Evolutionary conservation across 805 yeast species (phyloP), one percentile per base, ranked within the genome.

Genomic region (Hanseniaspora pseudoguilliermondii): DNA sequence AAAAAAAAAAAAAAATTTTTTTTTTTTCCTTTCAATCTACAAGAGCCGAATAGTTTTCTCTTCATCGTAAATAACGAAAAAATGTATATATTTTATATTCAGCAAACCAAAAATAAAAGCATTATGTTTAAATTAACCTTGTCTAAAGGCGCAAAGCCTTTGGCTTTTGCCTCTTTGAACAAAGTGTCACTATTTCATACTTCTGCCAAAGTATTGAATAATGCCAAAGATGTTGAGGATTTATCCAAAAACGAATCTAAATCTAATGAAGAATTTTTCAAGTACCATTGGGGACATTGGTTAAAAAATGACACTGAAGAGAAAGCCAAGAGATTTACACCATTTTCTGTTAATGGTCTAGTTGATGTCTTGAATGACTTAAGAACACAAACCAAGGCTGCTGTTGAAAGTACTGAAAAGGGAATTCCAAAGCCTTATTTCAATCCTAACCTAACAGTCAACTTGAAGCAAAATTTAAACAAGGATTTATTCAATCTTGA

Each of bases 251-350:
- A 79, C 56, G 69, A 74, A 41, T 90, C 84, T 64, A 87, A 88
- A 11, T 71, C 80, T 50, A 76, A 90, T 68, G 78, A 77, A 56
- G 74, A 80, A 44, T 86, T 93, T 64, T 91, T 87, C 74, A 80
- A 84, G 62, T 91, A 89, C 66, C 75, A 93, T 2, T 91, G 97
- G 95, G 98, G 98, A 49, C 78, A 95, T 7, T 91, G 97, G 97
- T 72, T 90, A 63, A 79, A 76, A 60, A 80, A 91, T 65, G 96
- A 93, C 66, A 76, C 75, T 56, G 69, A 69, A 35, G 90, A 93
- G 66, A 84, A 86, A 64, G 80, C 75, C 16, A 80, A 80, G 61
- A 81, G 98, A 69, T 78, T 77, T 57, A 91, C 97, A 21, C 76
- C 75, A 60, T 91, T 91, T 69, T 83, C 93, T 2, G 75, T 93